Percentiles rank a stretch among this genome's conserved stretches.
Conservation (phyloP, 345 rosid genomes). For the Laguncularia racemosa region DNA sequence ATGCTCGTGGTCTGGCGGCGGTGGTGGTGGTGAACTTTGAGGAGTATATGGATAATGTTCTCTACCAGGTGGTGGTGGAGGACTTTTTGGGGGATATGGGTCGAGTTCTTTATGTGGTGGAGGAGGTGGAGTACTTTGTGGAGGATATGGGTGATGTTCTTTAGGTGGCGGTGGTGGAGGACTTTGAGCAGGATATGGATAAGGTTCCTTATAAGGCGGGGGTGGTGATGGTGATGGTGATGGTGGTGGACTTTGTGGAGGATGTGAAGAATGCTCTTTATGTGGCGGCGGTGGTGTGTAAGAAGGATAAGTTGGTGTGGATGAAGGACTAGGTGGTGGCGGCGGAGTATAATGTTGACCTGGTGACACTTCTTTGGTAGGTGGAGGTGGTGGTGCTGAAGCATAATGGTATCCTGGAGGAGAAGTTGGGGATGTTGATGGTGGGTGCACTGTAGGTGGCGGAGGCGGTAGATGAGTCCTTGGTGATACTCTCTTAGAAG, state of each 20-base stretch:
- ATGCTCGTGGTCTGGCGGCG: not conserved
- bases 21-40: conserved; percentile 9
- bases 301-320: conserved; percentile 5
- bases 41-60: not conserved
- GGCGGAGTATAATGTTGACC: conserved; percentile 8
- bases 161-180: conserved; percentile 14
- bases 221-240: not conserved
- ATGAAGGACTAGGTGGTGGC: conserved; percentile 1
- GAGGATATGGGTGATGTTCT: not conserved
- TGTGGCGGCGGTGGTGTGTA: conserved; percentile 14
- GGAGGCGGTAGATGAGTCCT: conserved; percentile 14
- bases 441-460: conserved; percentile 7
- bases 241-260: conserved; percentile 1
- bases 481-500: conserved; percentile 12
- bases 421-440: conserved; percentile 5
- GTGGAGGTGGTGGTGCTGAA: conserved; percentile 10
- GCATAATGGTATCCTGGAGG: not conserved
- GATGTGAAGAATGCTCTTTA: not conserved
- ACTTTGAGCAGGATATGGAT: not conserved
- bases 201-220: conserved; percentile 4
- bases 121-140: conserved; percentile 10
- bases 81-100: conserved; percentile 10
- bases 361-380: conserved; percentile 12
- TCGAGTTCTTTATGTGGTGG: not conserved
- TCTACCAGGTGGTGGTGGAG: conserved; percentile 1